Evolutionary conservation across 2,329 filamentous ascomycete genomes (phyloP).

Genomic region (Talaromyces pinophilus): DNA sequence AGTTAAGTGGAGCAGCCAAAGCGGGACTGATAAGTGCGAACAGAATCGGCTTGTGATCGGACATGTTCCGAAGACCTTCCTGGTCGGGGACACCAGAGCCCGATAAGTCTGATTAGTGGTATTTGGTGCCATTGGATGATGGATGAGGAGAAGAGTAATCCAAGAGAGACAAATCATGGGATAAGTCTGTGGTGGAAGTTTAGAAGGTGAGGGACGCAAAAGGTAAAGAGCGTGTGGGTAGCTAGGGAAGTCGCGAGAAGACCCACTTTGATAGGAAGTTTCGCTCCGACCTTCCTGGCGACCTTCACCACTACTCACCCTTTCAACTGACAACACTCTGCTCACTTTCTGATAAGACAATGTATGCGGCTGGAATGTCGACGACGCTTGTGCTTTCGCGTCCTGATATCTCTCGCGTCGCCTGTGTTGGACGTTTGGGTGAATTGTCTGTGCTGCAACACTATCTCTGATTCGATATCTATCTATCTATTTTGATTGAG

Average conservation of each 20-base stretch:
- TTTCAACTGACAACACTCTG: no score
- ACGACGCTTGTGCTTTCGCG: background rate
- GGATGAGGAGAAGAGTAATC: background rate
- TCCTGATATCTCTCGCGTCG: background rate
- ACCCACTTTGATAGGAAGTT: background rate
- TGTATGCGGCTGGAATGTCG: background rate
- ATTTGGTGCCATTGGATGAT: background rate
- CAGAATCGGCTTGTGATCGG: background rate
- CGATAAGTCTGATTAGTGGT: background rate
- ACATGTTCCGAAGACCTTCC: background rate
- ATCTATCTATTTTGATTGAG: background rate
- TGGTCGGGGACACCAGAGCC: background rate
- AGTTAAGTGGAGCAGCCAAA: conserved; percentile 1
- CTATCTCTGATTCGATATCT: background rate
- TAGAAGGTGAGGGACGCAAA: background rate
- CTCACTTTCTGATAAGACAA: background rate
- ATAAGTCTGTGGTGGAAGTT: background rate
- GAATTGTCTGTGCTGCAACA: background rate
- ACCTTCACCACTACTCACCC: background rate
- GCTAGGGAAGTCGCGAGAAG: background rate
- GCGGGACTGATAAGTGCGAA: conserved; percentile 3
- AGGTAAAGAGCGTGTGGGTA: background rate
- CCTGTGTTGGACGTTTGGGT: background rate
- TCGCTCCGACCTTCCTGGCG: conserved; percentile 22
- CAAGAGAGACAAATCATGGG: background rate